phyloP scores from a whole-genome alignment of 1,139 yeast species.

The Yamadazyma spencermartinsiae region DNA sequence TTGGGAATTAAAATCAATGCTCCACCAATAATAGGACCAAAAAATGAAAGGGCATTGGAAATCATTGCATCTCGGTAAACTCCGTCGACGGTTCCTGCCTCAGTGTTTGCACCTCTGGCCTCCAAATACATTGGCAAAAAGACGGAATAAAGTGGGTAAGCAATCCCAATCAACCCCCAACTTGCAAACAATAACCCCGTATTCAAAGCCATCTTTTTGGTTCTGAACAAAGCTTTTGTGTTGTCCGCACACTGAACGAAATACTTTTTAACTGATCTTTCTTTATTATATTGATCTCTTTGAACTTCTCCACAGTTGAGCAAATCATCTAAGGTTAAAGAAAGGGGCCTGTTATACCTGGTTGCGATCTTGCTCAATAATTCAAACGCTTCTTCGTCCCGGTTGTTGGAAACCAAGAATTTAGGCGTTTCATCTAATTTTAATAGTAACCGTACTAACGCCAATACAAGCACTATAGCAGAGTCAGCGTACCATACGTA shows the following conservation, averaged over 20 bases:
- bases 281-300: conserved; percentile 19
- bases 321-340: conserved; percentile 30
- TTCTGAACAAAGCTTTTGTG: conserved; percentile 36
- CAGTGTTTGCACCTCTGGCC: conserved; percentile 45
- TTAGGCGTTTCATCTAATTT: conserved; percentile 37
- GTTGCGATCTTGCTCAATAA: conserved; percentile 28
- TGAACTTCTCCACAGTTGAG: conserved; percentile 28
- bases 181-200: conserved; percentile 41
- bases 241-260: conserved; percentile 22
- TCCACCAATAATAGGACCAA: conserved; percentile 61
- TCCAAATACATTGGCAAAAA: conserved; percentile 51
- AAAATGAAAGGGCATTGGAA: conserved; percentile 49
- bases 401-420: conserved; percentile 31
- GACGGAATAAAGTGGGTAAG: conserved; percentile 52
- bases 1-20: conserved; percentile 41
- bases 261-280: conserved; percentile 18
- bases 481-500: conserved; percentile 37
- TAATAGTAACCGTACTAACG: conserved; percentile 28
- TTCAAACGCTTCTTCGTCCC: conserved; percentile 35
- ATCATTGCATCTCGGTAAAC: conserved; percentile 56
- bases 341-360: conserved; percentile 28
- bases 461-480: conserved; percentile 29
- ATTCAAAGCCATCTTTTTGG: conserved; percentile 38
- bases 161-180: conserved; percentile 53
- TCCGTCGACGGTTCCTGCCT: conserved; percentile 32